Base-by-base conservation (phyloP, 225 moss, liverwort and hornwort species). In the Polytrichum commune region DNA sequence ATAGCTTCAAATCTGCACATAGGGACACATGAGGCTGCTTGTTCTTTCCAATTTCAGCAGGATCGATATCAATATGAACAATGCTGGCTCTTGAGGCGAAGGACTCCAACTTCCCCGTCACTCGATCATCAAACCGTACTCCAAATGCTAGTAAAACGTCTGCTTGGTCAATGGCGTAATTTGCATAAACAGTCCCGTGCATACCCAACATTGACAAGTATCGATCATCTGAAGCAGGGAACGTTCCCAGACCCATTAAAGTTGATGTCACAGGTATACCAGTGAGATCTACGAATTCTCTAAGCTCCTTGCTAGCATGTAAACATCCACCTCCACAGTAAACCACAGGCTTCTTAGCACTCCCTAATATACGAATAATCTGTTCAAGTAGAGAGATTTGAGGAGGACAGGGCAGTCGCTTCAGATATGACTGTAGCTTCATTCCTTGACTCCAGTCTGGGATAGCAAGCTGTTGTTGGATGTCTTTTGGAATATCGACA, bases 1-100 rank as follows among this genome's bases (percentile, higher is more conserved):
- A 92, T 55, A 81, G 78, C 74, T 93, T 85, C 60, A 95, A 84
- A 69, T 98, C 98, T 27, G 94, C 94, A 80, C 92, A 98, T 75
- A 98, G 80, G 35, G 98, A 91, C 20, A 98, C 79, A 72, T 98
- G 95, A 63, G 98, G 91, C 72, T 93, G 98, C 87, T 98, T 98
- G 78, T 98, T 98, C 81, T 98, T 98, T 57, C 98, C 98, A n/a
- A 98, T 98, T 75, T 98, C 98, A 18, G 98, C 95, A 64, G 98
- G 98, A 75, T 98, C 98, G 62, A 98, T 95, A 71, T 98, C 98
- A 72, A 95, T 90, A 72, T 98, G 98, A 69, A 98, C 98, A 33
- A 98, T 95, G 54, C 91, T 98, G 70, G 95, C 91, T 66, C 95
- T 86, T 66, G 88, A 81, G 7, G 98, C 98, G 72, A 95, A 98